Evolutionary conservation across 1,139 yeast genomes (phyloP).

Genomic region (Meyerozyma elateridarum): DNA sequence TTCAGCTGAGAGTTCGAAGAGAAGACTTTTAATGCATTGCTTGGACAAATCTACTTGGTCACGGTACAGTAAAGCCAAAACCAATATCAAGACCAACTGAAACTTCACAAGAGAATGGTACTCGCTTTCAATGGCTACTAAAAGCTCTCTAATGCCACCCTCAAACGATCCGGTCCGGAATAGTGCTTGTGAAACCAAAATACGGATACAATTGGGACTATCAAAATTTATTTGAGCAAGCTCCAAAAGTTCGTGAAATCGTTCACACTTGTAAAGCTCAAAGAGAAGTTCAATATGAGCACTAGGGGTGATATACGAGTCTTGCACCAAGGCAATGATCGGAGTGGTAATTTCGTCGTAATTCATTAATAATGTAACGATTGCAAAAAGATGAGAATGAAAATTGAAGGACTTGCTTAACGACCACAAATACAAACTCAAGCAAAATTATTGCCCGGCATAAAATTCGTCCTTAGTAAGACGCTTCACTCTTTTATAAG

Average conservation of each 20-base stretch:
- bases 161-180: neutral
- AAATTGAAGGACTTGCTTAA: neutral
- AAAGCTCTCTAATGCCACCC: neutral
- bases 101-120: neutral
- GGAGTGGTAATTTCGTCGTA: neutral
- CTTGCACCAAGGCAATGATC: neutral
- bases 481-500: constrained; percentile 21
- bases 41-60: too few species aligned
- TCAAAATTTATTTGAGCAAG: too few species aligned
- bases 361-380: too few species aligned
- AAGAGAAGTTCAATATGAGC: neutral
- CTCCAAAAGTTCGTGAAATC: neutral
- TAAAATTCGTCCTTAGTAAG: constrained; percentile 14
- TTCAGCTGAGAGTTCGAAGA: too few species aligned
- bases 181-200: neutral
- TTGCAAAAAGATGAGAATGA: neutral
- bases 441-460: constrained; percentile 1
- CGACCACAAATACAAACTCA: neutral
- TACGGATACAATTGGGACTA: neutral
- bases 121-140: neutral
- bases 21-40: too few species aligned
- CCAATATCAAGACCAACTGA: neutral
- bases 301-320: too few species aligned
- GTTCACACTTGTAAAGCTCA: neutral
- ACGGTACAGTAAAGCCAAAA: too few species aligned